phyloP scores from a whole-genome alignment of 345 rosid species.

The Lagerstroemia speciosa region DNA sequence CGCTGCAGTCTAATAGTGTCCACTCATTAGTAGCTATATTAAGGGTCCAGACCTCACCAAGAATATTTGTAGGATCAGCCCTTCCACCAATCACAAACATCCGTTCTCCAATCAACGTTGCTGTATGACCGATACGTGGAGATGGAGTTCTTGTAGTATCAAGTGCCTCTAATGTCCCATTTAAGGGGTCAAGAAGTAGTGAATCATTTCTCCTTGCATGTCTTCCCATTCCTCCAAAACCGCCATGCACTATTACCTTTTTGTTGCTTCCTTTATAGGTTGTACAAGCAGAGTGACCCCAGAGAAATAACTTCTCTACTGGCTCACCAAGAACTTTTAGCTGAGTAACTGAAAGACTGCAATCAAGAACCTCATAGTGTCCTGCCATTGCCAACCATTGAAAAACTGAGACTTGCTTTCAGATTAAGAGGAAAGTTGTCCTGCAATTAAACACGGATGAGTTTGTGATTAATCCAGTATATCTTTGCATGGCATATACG shows the following conservation, averaged over 20 bases:
- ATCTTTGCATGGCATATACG: background rate
- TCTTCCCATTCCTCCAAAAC: conserved; percentile 89
- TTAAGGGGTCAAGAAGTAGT: conserved; percentile 49
- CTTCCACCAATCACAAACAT: conserved; percentile 84
- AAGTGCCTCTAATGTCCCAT: conserved; percentile 36
- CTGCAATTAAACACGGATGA: conserved; percentile 49
- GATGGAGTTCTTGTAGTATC: conserved; percentile 41
- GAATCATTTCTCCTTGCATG: conserved; percentile 76
- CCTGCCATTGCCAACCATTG: conserved; percentile 55
- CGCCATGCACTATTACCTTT: conserved; percentile 64
- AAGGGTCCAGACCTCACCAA: conserved; percentile 72
- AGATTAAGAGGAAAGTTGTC: conserved; percentile 40
- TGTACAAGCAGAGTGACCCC: conserved; percentile 80
- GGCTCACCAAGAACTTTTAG: conserved; percentile 49
- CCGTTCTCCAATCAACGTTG: conserved; percentile 52
- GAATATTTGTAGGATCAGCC: conserved; percentile 61
- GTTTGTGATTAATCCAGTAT: conserved; percentile 8
- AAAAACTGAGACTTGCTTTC: conserved; percentile 63
- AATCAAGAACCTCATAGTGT: conserved; percentile 22
- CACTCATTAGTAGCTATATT: conserved; percentile 39
- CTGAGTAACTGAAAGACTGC: conserved; percentile 27
- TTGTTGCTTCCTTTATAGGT: conserved; percentile 19
- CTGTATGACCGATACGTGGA: conserved; percentile 75
- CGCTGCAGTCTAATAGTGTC: conserved; percentile 46
- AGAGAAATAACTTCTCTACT: conserved; percentile 67